Conservation (phyloP, 2,329 filamentous ascomycete genomes). For the Raffaelea ambrosiae region DNA sequence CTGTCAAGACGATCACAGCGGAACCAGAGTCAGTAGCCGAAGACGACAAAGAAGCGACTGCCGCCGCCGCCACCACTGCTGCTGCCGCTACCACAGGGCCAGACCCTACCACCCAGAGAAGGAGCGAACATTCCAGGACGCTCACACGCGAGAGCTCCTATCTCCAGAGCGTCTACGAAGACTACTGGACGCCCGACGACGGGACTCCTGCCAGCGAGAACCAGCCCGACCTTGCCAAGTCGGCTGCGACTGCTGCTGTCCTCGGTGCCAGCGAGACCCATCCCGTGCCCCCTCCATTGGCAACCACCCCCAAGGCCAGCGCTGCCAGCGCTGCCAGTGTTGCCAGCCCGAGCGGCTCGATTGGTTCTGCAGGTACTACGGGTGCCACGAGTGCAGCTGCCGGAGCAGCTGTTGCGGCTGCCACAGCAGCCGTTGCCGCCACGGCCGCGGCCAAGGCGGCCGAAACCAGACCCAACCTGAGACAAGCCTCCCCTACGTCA, state of each 20-base stretch:
- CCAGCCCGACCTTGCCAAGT: background rate
- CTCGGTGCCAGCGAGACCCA: background rate
- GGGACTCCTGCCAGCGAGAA: constrained; percentile 15
- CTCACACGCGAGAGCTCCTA: constrained; percentile 49
- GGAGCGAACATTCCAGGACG: background rate
- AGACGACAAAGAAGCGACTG: background rate
- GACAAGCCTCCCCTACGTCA: no score
- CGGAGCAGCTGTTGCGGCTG: background rate
- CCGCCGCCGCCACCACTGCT: background rate
- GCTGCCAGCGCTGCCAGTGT: no score
- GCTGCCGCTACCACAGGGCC: constrained; percentile 1
- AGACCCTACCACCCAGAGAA: background rate
- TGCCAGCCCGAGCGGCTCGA: background rate
- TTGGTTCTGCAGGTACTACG: background rate
- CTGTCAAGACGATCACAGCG: constrained; percentile 24
- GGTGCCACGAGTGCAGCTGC: background rate
- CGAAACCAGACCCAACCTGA: background rate
- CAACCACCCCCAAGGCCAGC: no score
- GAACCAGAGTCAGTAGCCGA: constrained; percentile 3
- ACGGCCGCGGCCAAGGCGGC: background rate
- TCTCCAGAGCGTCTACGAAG: constrained; percentile 57
- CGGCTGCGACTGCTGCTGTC: background rate
- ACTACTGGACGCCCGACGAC: constrained; percentile 52
- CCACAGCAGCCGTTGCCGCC: background rate
- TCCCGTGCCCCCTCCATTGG: no score